These are phyloP conservation scores for Chaetoscypha palmicola DNA, from an alignment of 2,329 filamentous ascomycete species.

Conservation along the genomic window DNA sequence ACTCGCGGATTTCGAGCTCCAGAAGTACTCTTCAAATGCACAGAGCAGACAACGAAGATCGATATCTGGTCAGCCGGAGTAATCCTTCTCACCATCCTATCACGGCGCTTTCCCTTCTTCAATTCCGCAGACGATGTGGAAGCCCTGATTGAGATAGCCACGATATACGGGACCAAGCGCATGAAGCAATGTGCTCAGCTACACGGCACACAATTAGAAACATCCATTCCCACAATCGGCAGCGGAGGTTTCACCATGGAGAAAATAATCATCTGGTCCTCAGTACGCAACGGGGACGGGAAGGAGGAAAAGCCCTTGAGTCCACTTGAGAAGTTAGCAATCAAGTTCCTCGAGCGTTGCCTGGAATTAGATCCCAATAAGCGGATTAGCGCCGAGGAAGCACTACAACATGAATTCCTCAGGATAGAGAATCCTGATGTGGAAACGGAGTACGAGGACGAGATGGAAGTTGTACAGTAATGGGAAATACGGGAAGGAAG, in stretches of 20 bases:
- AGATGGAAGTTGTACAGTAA: conserved; percentile 37
- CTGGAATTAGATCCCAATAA: conserved; percentile 70
- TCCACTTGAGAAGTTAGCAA: conserved; percentile 63
- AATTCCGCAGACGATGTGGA: conserved; percentile 98
- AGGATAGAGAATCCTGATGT: conserved; percentile 34
- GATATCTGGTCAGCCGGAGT: conserved; percentile 97
- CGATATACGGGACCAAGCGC: conserved; percentile 77
- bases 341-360: conserved; percentile 64
- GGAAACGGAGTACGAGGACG: conserved; percentile 40
- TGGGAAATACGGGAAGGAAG: too few species aligned
- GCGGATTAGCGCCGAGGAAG: conserved; percentile 68
- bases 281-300: conserved; percentile 61
- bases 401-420: conserved; percentile 66
- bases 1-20: conserved; percentile 94
- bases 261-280: conserved; percentile 94
- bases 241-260: conserved; percentile 80
- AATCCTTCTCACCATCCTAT: conserved; percentile 92
- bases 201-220: conserved; percentile 89
- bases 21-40: conserved; percentile 96
- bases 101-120: conserved; percentile 93
- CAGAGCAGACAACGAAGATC: conserved; percentile 85
- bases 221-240: conserved; percentile 84
- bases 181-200: conserved; percentile 79
- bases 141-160: conserved; percentile 93
- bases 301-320: conserved; percentile 46